Evolutionary conservation across 805 yeast species (phyloP).

Genomic region (Pichia scutulata): DNA sequence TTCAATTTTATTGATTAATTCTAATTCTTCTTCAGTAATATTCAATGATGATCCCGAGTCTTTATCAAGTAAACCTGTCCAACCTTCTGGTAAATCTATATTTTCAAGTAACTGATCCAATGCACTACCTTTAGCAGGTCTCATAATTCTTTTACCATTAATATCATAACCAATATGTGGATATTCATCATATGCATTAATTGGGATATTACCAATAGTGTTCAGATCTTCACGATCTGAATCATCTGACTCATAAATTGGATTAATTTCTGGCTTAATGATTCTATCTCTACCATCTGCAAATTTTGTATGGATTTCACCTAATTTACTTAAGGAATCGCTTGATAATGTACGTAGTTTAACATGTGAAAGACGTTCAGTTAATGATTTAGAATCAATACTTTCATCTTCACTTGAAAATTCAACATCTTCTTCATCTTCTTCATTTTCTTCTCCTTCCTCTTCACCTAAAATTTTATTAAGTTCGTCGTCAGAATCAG

Average conservation of each 20-base stretch:
- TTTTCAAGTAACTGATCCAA: conserved; percentile 81
- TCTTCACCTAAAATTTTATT: conserved; percentile 46
- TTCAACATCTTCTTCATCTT: conserved; percentile 36
- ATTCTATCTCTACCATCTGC: conserved; percentile 78
- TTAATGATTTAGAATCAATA: conserved; percentile 38
- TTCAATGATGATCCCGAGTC: conserved; percentile 81
- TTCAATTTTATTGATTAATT: conserved; percentile 79
- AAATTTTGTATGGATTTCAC: conserved; percentile 38
- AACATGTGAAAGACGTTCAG: conserved; percentile 48
- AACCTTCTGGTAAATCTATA: conserved; percentile 94
- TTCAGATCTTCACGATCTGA: conserved; percentile 72
- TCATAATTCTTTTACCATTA: conserved; percentile 96
- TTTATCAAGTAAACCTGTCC: conserved; percentile 94
- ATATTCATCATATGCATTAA: conserved; percentile 91
- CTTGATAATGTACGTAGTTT: conserved; percentile 44
- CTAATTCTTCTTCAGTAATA: conserved; percentile 79
- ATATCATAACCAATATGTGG: conserved; percentile 97
- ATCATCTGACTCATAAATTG: conserved; percentile 92
- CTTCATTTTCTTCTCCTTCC: conserved; percentile 32
- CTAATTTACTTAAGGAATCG: conserved; percentile 25
- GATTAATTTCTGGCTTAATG: conserved; percentile 84
- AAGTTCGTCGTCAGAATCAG: conserved; percentile 56
- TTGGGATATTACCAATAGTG: conserved; percentile 89
- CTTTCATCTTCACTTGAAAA: conserved; percentile 38
- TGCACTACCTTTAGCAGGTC: conserved; percentile 97